A percentile compares a stretch with the other conserved stretches of the same genome.
Evolutionary conservation across 768 basidiomycete genomes (phyloP).

Genomic region (Lactarius hatsudake): DNA sequence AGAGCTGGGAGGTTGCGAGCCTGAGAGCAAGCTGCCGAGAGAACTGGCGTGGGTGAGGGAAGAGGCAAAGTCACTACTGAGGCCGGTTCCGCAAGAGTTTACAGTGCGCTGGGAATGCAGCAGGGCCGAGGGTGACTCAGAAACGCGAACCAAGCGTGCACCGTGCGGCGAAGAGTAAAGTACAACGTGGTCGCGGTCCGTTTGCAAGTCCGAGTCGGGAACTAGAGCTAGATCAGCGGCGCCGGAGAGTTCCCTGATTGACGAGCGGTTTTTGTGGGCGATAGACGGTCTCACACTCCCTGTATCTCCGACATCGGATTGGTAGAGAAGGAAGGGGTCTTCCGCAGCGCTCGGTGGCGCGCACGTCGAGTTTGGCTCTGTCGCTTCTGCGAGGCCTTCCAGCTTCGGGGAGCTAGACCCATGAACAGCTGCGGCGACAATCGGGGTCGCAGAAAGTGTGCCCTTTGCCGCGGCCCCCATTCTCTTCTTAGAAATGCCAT

Average conservation of each 20-base stretch:
- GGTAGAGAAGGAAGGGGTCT: not conserved
- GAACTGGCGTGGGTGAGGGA: not conserved
- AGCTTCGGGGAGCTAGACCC: not conserved
- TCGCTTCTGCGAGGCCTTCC: not conserved
- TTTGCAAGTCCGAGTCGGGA: not conserved
- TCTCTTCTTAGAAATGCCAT: constrained; percentile 12
- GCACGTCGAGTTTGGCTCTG: not conserved
- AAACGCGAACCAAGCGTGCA: not conserved
- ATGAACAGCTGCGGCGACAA: not conserved
- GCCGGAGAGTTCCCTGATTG: not conserved
- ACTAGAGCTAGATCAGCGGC: not conserved
- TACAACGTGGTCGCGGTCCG: not conserved
- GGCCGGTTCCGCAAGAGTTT: not conserved
- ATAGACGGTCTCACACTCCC: not conserved
- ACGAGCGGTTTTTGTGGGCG: not conserved
- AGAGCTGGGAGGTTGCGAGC: not conserved
- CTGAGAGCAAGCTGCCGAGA: not conserved
- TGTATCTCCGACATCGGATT: not conserved
- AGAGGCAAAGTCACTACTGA: not conserved
- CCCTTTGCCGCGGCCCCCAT: not conserved
- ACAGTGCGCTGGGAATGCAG: not conserved
- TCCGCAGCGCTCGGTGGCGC: not conserved
- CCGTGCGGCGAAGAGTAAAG: constrained; percentile 1
- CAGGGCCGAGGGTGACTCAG: not conserved
- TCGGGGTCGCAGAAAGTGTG: not conserved